Percentiles rank a stretch among this genome's conserved stretches.
Conservation (phyloP, 1,284 basidiomycete species). For the Sporisorium exsertum region DNA sequence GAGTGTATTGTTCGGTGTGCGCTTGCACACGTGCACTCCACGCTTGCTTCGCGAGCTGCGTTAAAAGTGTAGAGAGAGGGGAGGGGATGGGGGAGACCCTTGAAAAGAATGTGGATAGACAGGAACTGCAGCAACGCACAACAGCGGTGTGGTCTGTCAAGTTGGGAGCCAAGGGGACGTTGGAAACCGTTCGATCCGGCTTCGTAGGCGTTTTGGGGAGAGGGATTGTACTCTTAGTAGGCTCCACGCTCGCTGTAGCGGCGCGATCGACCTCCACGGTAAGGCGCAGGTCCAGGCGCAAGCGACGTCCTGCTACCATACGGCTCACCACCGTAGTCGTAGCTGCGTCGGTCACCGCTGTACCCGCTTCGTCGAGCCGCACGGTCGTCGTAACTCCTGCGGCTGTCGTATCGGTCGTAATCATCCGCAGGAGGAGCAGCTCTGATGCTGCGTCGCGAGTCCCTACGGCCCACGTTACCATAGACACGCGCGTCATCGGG, state of each 20-base stretch:
- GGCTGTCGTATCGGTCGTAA: conserved; percentile 30
- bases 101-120: conserved; percentile 23
- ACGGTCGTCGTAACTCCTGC: conserved; percentile 46
- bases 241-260: conserved; percentile 53
- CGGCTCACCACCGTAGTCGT: conserved; percentile 24
- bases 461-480: conserved; percentile 38
- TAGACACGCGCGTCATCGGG: conserved; percentile 48
- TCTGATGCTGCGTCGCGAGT: conserved; percentile 26
- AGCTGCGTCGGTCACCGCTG: background rate
- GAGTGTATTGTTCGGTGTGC: conserved; percentile 5
- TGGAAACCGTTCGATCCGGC: too few relatives aligned
- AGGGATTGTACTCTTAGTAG: conserved; percentile 15
- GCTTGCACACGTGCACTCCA: background rate
- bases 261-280: conserved; percentile 48
- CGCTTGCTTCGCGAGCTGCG: background rate
- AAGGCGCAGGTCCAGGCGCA: conserved; percentile 31
- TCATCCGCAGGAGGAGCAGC: conserved; percentile 15
- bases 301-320: conserved; percentile 41
- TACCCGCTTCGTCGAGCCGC: conserved; percentile 23
- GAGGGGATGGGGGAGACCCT: background rate
- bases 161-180: conserved; percentile 8
- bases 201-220: background rate
- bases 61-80: background rate
- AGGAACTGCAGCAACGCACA: background rate
- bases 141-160: conserved; percentile 4